A percentile compares a stretch with the other conserved stretches of the same genome.
These are phyloP conservation scores for Diaporthe eres DNA, from an alignment of 2,329 filamentous ascomycete genomes.

Conservation along the genomic window DNA sequence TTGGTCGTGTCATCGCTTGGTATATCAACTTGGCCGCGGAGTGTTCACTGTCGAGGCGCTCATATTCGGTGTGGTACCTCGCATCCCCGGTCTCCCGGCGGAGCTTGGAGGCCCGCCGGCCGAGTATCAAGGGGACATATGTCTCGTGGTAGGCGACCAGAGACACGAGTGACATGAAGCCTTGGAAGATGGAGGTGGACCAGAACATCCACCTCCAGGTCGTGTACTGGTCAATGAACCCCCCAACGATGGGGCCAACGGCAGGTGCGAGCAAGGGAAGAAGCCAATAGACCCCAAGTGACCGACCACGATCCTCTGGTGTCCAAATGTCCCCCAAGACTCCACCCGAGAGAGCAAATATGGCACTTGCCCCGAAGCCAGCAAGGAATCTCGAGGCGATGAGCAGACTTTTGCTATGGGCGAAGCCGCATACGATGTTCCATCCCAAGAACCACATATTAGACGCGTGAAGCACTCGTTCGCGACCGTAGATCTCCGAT, in stretches of 20 bases:
- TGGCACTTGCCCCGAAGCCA: constrained; percentile 62
- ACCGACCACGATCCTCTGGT: constrained; percentile 60
- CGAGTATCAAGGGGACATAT: constrained; percentile 53
- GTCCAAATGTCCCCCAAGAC: constrained; percentile 63
- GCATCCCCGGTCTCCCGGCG: constrained; percentile 30
- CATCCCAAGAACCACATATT: constrained; percentile 66
- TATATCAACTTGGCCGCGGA: constrained; percentile 46
- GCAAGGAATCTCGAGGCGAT: constrained; percentile 62
- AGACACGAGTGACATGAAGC: constrained; percentile 52
- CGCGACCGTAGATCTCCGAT: constrained; percentile 64
- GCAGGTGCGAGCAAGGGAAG: constrained; percentile 57
- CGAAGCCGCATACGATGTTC: constrained; percentile 61
- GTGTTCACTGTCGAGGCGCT: constrained; percentile 52
- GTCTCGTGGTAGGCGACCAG: constrained; percentile 55
- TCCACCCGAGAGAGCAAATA: constrained; percentile 61
- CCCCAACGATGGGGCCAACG: constrained; percentile 56
- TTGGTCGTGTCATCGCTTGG: constrained; percentile 65
- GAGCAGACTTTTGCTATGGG: constrained; percentile 54
- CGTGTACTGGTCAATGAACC: constrained; percentile 53
- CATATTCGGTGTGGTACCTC: constrained; percentile 53
- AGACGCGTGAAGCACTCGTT: constrained; percentile 56
- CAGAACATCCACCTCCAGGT: constrained; percentile 62
- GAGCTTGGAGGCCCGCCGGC: background rate
- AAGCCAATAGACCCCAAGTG: constrained; percentile 54
- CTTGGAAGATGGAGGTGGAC: constrained; percentile 58